Evolutionary conservation across 768 basidiomycete species (phyloP).

Genomic region (Dacryopinax primogenitus): DNA sequence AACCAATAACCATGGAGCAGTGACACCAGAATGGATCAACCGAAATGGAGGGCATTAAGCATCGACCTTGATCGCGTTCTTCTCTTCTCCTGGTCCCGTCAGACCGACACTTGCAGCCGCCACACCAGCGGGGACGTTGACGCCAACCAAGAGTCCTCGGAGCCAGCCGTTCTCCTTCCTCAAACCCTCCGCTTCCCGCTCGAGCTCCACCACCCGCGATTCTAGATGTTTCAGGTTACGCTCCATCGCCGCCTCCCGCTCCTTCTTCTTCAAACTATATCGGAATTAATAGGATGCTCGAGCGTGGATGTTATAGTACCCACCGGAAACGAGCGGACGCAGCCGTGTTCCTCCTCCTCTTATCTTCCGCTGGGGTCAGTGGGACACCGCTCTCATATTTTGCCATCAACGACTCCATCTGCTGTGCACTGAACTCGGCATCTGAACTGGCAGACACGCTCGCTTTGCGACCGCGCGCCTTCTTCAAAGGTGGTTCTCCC

Average conservation of each 20-base stretch:
- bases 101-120: neutral
- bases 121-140: constrained; percentile 33
- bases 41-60: neutral
- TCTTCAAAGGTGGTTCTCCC: constrained; percentile 12
- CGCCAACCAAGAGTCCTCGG: constrained; percentile 77
- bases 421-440: constrained; percentile 4
- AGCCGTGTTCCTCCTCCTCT: constrained; percentile 84
- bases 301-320: neutral
- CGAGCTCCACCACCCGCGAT: constrained; percentile 61
- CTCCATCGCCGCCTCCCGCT: constrained; percentile 81
- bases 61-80: neutral
- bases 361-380: constrained; percentile 62
- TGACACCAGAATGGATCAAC: neutral
- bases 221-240: constrained; percentile 74
- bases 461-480: constrained; percentile 10
- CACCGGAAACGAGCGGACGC: constrained; percentile 79
- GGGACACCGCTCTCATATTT: constrained; percentile 18
- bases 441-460: constrained; percentile 9
- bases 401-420: neutral
- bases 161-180: constrained; percentile 86
- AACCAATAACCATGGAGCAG: neutral
- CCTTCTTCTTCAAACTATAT: constrained; percentile 71
- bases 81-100: neutral
- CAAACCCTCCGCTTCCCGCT: constrained; percentile 81
- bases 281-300: neutral